Conservation (phyloP, 345 rosid species). For the Citrus trifoliata region DNA sequence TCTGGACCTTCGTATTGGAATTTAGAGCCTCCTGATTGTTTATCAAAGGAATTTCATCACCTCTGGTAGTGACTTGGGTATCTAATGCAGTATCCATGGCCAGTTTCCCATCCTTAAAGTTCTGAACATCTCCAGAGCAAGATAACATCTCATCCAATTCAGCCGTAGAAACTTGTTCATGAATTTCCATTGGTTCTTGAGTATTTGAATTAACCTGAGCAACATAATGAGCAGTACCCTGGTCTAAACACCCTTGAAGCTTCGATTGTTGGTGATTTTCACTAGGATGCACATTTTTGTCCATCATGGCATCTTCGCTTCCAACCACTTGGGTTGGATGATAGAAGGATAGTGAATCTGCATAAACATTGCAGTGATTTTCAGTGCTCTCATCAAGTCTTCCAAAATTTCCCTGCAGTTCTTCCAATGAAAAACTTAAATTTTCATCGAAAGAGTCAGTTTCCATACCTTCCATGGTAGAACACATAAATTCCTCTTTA, state of each 20-base stretch:
- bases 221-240: constrained; percentile 9
- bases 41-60: constrained; percentile 22
- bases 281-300: constrained; percentile 16
- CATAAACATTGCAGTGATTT: constrained; percentile 30
- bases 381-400: constrained; percentile 35
- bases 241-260: constrained; percentile 10
- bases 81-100: constrained; percentile 18
- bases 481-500: constrained; percentile 23
- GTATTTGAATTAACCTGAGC: constrained; percentile 25
- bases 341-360: constrained; percentile 32
- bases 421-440: constrained; percentile 42
- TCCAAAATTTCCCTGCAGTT: constrained; percentile 31
- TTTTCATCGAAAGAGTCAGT: constrained; percentile 42
- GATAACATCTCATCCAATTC: constrained; percentile 33
- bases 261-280: constrained; percentile 20
- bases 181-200: constrained; percentile 25
- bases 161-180: constrained; percentile 22
- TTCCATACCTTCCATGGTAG: constrained; percentile 51
- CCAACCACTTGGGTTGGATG: constrained; percentile 29
- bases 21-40: constrained; percentile 15
- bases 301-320: constrained; percentile 26
- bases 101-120: constrained; percentile 20
- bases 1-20: not conserved
- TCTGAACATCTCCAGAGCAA: constrained; percentile 37
- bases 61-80: constrained; percentile 14